A percentile compares a stretch with the other conserved stretches of the same genome.
Evolutionary conservation across 2,329 filamentous ascomycete species (phyloP).

Genomic region (Trichoderma asperellum): DNA sequence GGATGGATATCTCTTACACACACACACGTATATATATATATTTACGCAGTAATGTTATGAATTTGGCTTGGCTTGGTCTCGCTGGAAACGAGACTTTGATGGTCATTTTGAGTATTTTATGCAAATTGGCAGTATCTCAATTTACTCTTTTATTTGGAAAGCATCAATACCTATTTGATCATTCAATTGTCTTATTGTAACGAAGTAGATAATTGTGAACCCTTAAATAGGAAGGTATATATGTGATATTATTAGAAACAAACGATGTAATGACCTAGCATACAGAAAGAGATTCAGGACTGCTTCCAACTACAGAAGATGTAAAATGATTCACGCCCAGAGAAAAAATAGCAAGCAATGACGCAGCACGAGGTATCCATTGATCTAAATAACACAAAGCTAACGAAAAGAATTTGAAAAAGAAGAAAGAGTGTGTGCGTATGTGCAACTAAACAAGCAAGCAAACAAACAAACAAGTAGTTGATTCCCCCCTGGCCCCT

Average conservation of each 20-base stretch:
- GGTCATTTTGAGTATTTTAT: neutral
- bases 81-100: neutral
- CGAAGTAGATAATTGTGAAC: neutral
- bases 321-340: neutral
- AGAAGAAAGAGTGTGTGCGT: neutral
- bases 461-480: neutral
- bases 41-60: neutral
- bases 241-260: neutral
- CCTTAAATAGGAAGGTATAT: neutral
- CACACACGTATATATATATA: neutral
- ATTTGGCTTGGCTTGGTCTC: neutral
- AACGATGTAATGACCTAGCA: neutral
- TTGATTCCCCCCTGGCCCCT: neutral
- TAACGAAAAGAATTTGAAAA: neutral
- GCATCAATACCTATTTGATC: neutral
- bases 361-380: constrained; percentile 15
- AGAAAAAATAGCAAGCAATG: neutral
- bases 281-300: neutral
- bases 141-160: neutral
- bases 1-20: neutral
- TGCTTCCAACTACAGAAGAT: neutral
- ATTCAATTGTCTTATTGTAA: neutral
- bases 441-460: neutral
- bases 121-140: neutral
- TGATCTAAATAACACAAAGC: constrained; percentile 12